phyloP scores from a whole-genome alignment of 2,329 filamentous ascomycete species.

The Aspergillus luchuensis region DNA sequence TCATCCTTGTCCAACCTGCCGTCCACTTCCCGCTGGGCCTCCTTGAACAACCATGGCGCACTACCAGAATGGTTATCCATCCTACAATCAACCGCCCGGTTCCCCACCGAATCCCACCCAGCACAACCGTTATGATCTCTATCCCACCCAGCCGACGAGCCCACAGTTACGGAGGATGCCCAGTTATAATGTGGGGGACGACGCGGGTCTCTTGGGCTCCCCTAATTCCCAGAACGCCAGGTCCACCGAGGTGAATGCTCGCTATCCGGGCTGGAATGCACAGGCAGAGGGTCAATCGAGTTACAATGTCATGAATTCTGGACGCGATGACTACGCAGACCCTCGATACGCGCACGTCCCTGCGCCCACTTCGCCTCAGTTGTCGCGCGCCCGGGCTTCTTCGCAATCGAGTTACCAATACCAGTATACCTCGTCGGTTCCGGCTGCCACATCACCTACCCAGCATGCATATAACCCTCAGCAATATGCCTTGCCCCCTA shows the following conservation, averaged over 20 bases:
- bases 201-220: slow-evolving; percentile 56
- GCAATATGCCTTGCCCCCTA: slow-evolving; percentile 55
- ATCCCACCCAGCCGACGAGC: slow-evolving; percentile 44
- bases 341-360: slow-evolving; percentile 41
- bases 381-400: slow-evolving; percentile 42
- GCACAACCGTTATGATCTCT: slow-evolving; percentile 43
- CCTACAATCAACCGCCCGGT: slow-evolving; percentile 44
- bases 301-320: slow-evolving; percentile 27
- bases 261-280: slow-evolving; percentile 42
- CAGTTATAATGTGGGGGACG: slow-evolving; percentile 78
- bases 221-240: slow-evolving; percentile 29
- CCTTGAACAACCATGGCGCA: slow-evolving; percentile 52
- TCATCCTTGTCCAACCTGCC: background rate
- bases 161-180: slow-evolving; percentile 57
- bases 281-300: slow-evolving; percentile 38
- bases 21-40: background rate
- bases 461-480: slow-evolving; percentile 64
- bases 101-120: slow-evolving; percentile 32
- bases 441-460: slow-evolving; percentile 49
- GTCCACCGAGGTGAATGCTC: slow-evolving; percentile 39
- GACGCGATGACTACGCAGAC: slow-evolving; percentile 35
- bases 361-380: slow-evolving; percentile 35
- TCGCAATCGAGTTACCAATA: slow-evolving; percentile 56
- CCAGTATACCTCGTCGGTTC: slow-evolving; percentile 29
- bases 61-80: slow-evolving; percentile 55